A percentile compares a stretch with the other conserved stretches of the same genome.
Conservation (phyloP, 2,329 filamentous ascomycete species). For the Aspergillus aculeatinus region DNA sequence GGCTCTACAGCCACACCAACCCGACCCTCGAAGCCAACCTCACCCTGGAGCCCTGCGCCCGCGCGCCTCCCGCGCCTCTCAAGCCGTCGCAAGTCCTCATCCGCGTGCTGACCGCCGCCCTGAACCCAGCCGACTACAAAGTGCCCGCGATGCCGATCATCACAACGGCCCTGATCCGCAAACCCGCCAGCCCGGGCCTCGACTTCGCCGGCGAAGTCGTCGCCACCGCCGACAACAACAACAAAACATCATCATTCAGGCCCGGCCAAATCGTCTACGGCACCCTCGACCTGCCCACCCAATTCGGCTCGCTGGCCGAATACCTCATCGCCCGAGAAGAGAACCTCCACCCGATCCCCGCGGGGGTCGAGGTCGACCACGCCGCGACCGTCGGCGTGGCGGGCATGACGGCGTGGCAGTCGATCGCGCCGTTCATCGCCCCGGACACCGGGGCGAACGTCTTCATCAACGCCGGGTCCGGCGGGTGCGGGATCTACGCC, state of each 20-base stretch:
- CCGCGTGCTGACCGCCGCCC: constrained; percentile 51
- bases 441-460: constrained; percentile 51
- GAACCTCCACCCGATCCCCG: constrained; percentile 43
- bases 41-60: constrained; percentile 44
- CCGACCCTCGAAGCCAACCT: constrained; percentile 57
- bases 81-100: constrained; percentile 54
- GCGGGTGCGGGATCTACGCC: constrained; percentile 59
- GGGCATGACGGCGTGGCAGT: constrained; percentile 51
- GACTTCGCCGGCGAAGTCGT: constrained; percentile 52
- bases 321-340: constrained; percentile 40
- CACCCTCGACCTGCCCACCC: constrained; percentile 25
- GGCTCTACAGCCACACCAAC: constrained; percentile 52
- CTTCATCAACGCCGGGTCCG: constrained; percentile 65
- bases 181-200: constrained; percentile 51
- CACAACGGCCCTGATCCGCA: constrained; percentile 39
- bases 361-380: constrained; percentile 43
- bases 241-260: constrained; percentile 27
- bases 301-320: constrained; percentile 47
- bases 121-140: constrained; percentile 68
- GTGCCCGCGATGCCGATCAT: constrained; percentile 53
- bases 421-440: constrained; percentile 48
- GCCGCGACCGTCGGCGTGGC: constrained; percentile 49
- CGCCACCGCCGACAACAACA: constrained; percentile 29
- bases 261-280: constrained; percentile 52
- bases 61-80: constrained; percentile 42